A percentile compares a stretch with the other conserved stretches of the same genome.
Conservation (phyloP, 768 basidiomycete genomes). For the Rubroboletus satanas region DNA sequence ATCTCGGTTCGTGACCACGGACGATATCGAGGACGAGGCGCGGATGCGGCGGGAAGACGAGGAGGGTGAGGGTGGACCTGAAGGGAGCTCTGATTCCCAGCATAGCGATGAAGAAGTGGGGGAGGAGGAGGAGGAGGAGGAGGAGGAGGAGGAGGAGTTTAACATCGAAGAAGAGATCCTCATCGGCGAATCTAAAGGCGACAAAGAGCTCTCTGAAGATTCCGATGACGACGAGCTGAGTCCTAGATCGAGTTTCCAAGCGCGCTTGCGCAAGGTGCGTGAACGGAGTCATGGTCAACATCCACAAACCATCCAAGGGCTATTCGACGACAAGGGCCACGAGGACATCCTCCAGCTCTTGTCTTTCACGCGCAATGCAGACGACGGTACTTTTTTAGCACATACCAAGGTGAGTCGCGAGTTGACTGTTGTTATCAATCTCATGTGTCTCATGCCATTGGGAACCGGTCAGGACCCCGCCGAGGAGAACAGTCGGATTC, state of each 20-base stretch:
- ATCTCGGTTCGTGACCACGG: slow-evolving; percentile 52
- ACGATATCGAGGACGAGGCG: slow-evolving; percentile 58
- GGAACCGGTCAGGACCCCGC: slow-evolving; percentile 58
- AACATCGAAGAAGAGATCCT: slow-evolving; percentile 45
- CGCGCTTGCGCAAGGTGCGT: slow-evolving; percentile 34
- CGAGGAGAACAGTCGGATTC: slow-evolving; percentile 53
- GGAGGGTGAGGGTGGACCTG: slow-evolving; percentile 27
- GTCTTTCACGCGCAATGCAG: slow-evolving; percentile 41
- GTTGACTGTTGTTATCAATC: neutral
- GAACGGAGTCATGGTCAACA: slow-evolving; percentile 15
- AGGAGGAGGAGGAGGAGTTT: slow-evolving; percentile 39
- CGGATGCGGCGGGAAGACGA: slow-evolving; percentile 49
- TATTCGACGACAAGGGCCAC: slow-evolving; percentile 24
- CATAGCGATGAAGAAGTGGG: slow-evolving; percentile 30
- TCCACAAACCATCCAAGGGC: slow-evolving; percentile 8
- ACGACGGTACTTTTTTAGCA: slow-evolving; percentile 56
- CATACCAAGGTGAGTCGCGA: slow-evolving; percentile 47
- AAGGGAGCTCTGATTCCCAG: slow-evolving; percentile 25
- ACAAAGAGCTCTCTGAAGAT: slow-evolving; percentile 27
- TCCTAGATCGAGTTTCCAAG: slow-evolving; percentile 35
- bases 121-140: slow-evolving; percentile 27
- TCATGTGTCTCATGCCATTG: neutral
- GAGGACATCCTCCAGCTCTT: slow-evolving; percentile 20
- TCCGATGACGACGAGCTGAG: slow-evolving; percentile 33
- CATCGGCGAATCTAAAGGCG: slow-evolving; percentile 32